phyloP scores from a whole-genome alignment of 805 yeast genomes.

The Barnettozyma wickerhamii region DNA sequence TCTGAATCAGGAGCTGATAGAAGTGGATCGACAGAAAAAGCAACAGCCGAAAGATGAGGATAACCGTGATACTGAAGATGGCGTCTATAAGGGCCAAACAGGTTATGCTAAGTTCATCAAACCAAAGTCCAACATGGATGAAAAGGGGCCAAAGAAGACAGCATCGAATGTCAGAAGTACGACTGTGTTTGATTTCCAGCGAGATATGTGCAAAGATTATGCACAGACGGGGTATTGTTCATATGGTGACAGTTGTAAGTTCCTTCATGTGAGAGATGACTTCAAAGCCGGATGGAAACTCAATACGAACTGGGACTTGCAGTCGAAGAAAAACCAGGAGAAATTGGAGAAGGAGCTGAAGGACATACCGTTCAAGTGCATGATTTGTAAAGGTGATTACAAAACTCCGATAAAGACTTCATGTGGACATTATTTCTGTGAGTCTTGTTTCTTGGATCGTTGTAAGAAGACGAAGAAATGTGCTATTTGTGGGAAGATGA shows the following conservation, averaged over 20 bases:
- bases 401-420: conserved; percentile 50
- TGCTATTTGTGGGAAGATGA: conserved; percentile 53
- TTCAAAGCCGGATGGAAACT: conserved; percentile 66
- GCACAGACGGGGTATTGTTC: conserved; percentile 93
- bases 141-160: conserved; percentile 36
- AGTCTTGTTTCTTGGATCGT: conserved; percentile 49
- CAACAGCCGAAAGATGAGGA: background rate
- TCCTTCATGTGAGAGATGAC: conserved; percentile 86
- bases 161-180: conserved; percentile 54
- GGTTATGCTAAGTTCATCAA: conserved; percentile 25
- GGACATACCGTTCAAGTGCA: conserved; percentile 56
- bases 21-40: conserved; percentile 16
- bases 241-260: conserved; percentile 95
- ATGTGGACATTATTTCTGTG: conserved; percentile 66
- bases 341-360: conserved; percentile 24
- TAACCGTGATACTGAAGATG: conserved; percentile 18
- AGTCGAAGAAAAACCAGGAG: conserved; percentile 16
- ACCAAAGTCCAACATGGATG: conserved; percentile 20
- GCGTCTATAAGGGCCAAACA: conserved; percentile 27
- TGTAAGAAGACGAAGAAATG: conserved; percentile 44
- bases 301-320: conserved; percentile 64
- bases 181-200: conserved; percentile 78
- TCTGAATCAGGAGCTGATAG: conserved; percentile 19
- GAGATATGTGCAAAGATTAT: conserved; percentile 92
- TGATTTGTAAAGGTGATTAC: conserved; percentile 54